Evolutionary conservation across 805 yeast species (phyloP).

Genomic region (Kodamaea sagamina): DNA sequence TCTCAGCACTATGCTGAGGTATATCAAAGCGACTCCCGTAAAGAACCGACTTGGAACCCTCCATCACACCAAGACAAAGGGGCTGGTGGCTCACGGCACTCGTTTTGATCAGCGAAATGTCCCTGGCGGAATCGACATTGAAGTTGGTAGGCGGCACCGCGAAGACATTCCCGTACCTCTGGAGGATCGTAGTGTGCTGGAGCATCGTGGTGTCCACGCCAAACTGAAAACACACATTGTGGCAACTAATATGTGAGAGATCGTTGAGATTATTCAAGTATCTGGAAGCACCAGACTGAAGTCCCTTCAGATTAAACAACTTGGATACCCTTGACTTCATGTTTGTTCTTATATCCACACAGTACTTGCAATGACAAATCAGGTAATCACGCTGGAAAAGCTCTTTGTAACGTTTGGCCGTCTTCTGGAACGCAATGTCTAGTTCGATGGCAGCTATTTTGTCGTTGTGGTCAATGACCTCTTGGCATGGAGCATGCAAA

Average conservation of each 20-base stretch:
- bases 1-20: conserved; percentile 9
- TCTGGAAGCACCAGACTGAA: not conserved
- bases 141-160: not conserved
- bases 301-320: conserved; percentile 3
- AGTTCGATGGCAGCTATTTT: conserved; percentile 24
- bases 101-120: too few species aligned
- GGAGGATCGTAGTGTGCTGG: not conserved
- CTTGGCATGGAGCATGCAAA: conserved; percentile 17
- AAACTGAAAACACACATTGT: not conserved
- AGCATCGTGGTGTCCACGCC: not conserved
- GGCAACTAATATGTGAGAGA: not conserved
- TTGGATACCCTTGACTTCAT: not conserved
- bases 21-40: conserved; percentile 12
- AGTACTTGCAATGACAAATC: conserved; percentile 25
- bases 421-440: conserved; percentile 18
- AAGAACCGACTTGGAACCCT: not conserved
- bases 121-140: not conserved
- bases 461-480: conserved; percentile 27
- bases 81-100: too few species aligned
- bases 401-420: conserved; percentile 19
- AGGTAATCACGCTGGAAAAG: conserved; percentile 21
- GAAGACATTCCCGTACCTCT: not conserved
- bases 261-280: not conserved
- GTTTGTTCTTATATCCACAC: conserved; percentile 8
- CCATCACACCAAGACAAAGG: conserved; percentile 4